Evolutionary conservation across 805 yeast species (phyloP).

Genomic region (Priceomyces fermenticarens): DNA sequence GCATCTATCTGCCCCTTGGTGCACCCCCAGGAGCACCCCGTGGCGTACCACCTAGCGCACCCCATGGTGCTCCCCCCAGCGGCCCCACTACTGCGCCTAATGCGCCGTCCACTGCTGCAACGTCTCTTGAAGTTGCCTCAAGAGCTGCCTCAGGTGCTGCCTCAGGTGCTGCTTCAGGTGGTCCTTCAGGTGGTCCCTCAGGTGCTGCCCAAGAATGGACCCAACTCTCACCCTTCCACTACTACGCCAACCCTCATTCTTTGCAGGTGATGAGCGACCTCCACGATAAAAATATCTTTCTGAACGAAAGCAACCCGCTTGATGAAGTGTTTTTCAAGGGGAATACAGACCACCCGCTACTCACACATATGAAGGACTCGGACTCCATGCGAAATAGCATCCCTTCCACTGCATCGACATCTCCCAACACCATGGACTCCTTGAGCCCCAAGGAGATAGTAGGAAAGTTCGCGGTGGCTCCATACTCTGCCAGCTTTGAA

Average conservation of each 20-base stretch:
- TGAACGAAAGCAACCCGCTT: constrained; percentile 35
- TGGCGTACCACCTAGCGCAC: no score
- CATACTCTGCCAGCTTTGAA: constrained; percentile 4
- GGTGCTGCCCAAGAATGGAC: no score
- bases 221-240: background rate
- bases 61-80: no score
- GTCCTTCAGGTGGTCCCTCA: no score
- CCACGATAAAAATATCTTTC: constrained; percentile 38
- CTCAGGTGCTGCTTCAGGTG: no score
- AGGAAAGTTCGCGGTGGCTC: constrained; percentile 11
- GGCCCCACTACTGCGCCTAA: no score
- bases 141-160: no score
- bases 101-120: no score
- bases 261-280: constrained; percentile 17
- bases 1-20: no score
- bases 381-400: background rate
- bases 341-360: constrained; percentile 1
- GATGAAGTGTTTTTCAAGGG: constrained; percentile 29
- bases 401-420: constrained; percentile 25
- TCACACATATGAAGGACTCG: background rate
- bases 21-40: no score
- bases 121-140: no score
- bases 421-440: constrained; percentile 24
- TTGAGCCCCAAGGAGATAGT: background rate
- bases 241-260: constrained; percentile 1